phyloP scores from a whole-genome alignment of 2,329 filamentous ascomycete genomes.

The Knufia petricola region DNA sequence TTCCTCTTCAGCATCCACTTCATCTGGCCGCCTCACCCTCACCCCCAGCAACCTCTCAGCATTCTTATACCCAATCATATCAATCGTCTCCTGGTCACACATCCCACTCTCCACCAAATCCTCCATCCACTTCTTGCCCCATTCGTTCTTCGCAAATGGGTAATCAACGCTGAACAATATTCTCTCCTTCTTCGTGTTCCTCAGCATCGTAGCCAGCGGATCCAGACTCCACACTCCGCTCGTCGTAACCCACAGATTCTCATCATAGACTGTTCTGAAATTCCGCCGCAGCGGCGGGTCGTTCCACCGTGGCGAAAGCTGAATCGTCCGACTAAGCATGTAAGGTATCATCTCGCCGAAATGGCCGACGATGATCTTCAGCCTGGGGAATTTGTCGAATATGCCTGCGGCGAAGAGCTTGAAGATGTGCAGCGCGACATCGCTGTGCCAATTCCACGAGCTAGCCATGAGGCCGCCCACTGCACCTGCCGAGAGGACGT shows the following conservation, averaged over 20 bases:
- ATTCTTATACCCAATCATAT: slow-evolving; percentile 43
- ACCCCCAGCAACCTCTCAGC: slow-evolving; percentile 39
- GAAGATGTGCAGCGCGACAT: slow-evolving; percentile 30
- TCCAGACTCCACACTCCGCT: slow-evolving; percentile 44
- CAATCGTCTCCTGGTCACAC: slow-evolving; percentile 41
- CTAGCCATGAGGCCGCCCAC: slow-evolving; percentile 20
- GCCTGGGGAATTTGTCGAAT: slow-evolving; percentile 45
- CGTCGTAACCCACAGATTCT: slow-evolving; percentile 51
- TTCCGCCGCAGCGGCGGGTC: slow-evolving; percentile 17
- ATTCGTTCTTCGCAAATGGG: slow-evolving; percentile 44
- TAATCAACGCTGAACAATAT: slow-evolving; percentile 51
- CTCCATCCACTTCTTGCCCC: slow-evolving; percentile 40
- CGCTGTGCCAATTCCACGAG: slow-evolving; percentile 31
- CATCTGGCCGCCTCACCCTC: slow-evolving; percentile 17
- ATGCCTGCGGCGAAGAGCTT: slow-evolving; percentile 43
- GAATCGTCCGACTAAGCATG: slow-evolving; percentile 31
- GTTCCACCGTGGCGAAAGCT: slow-evolving; percentile 15
- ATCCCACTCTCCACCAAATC: slow-evolving; percentile 42
- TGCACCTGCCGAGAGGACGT: slow-evolving; percentile 14
- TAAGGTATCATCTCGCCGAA: slow-evolving; percentile 47
- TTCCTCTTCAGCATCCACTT: not conserved
- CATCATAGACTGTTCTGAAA: slow-evolving; percentile 44
- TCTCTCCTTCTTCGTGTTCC: slow-evolving; percentile 32
- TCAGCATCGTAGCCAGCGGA: slow-evolving; percentile 36
- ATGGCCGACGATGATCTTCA: slow-evolving; percentile 49